Evolutionary conservation across 345 rosid genomes (phyloP).

Genomic region (Rhodomyrtus tomentosa): DNA sequence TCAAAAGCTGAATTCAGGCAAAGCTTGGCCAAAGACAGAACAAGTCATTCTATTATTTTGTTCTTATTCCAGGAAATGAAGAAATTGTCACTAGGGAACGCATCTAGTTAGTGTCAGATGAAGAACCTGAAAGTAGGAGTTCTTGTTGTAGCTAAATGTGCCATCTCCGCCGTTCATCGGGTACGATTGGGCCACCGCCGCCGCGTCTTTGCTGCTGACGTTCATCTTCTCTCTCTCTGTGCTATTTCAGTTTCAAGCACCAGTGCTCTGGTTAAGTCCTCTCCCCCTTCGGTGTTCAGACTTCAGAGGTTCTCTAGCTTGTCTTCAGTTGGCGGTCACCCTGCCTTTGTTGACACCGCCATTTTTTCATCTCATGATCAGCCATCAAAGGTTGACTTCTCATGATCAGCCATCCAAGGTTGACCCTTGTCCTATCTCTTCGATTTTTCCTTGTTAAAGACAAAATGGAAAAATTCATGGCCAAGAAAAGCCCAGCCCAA

Average conservation of each 20-base stretch:
- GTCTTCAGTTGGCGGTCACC: not conserved
- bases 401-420: not conserved
- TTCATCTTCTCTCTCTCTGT: not conserved
- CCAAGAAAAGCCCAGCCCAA: not conserved
- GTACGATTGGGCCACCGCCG: not conserved
- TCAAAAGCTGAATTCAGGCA: not conserved
- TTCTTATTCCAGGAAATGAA: not conserved
- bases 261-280: not conserved
- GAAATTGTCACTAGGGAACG: not conserved
- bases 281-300: not conserved
- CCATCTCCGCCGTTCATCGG: slow-evolving; percentile 47
- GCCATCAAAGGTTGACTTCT: too few species aligned
- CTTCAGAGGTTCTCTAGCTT: not conserved
- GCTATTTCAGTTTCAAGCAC: not conserved
- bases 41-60: not conserved
- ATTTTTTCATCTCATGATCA: not conserved
- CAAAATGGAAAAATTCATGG: too few species aligned
- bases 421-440: too few species aligned
- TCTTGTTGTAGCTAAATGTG: slow-evolving; percentile 32
- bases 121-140: slow-evolving; percentile 45
- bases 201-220: not conserved
- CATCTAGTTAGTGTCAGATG: not conserved
- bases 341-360: not conserved
- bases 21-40: not conserved
- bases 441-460: too few species aligned